Evolutionary conservation across 176 grass and related monocot species (phyloP), one percentile per base, ranked within the genome.

Genomic region (Eleusine indica): DNA sequence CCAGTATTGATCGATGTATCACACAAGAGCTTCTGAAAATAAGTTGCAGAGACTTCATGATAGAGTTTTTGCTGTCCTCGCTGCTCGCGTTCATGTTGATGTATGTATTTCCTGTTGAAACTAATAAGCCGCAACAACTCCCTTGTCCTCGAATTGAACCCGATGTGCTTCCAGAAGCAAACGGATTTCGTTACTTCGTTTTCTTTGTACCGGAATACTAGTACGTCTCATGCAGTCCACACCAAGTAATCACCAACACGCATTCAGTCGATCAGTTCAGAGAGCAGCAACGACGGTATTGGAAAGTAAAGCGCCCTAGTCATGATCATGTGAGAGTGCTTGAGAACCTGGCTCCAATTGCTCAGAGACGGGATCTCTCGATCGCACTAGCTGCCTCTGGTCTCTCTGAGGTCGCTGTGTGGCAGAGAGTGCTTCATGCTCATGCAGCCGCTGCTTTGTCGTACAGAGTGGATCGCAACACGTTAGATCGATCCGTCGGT

Each of bases 381-480:
- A 65, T 29, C 56, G 80, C 80, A 73, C 80, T 44, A 47, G 54
- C 28, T 0, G 19, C 40, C 28, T 64, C 28, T 49, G 25, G 25
- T 25, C 30, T 48, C 46, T 25, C 1, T 29, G 58, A 65, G 70
- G 68, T 74, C 81, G 25, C 7, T 22, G 60, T 4, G 44, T 66
- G 64, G 19, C 30, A 13, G 29, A 57, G 12, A 82, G 42, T 25
- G 43, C 21, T 64, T 39, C 52, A 16, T 4, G 69, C 68, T 39
- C 52, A 16, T 4, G 69, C 68, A 18, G 25, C 47, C 8, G 29
- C 48, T 38, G 65, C 30, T 79, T 5, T 57, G 35, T 48, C 64
- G 65, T 69, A 80, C 64, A 80, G 64, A 41, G 18, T 41, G 78
- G 64, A 80, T 68, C 71, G 11, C 68, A 44, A 37, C 17, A 14